Evolutionary conservation across 805 yeast genomes (phyloP), one percentile per base, ranked within the genome.

Genomic region (Candida rishiriensis): DNA sequence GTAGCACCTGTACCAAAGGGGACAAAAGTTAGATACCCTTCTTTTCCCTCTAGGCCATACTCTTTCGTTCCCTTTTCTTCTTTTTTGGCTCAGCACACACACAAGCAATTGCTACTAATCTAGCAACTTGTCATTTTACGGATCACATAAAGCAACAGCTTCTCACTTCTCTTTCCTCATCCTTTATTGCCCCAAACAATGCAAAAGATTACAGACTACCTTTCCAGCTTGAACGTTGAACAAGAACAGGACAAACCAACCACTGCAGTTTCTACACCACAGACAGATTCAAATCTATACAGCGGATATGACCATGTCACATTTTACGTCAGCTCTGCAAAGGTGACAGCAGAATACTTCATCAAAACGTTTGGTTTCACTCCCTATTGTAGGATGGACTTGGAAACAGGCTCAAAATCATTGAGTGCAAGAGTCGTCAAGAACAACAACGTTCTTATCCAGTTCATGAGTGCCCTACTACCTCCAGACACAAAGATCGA

Each of bases 271-370:
- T 21, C 26, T 21, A 21, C 26, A 5, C 7, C 4, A 4, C 36
- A 36, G 26, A 32, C 29, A 2, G 46, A 47, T 21, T 33, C 34
- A 14, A 37, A 29, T 29, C 29, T 42, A 8, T 55, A 48, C 39
- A 44, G 37, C 4, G 77, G 74, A n/a, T 85, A 82, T 56, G 81
- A 78, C 63, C 83, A 82, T 54, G 70, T 85, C 3, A 82, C 84
- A 12, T 78, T 84, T 71, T 83, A 81, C 48, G 84, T 82, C 11
- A 76, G 87, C n/a, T 85, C 85, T 50, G 85, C 91, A 18, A 79
- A 77, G 47, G 78, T 78, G 48, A 68, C 79, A 37, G 82, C 95
- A 0, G 58, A 64, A 17, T 75, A 72, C 56, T 76, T 82, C 46
- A 70, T 76, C 37, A 55, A 69, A 13, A 64, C 75, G 7, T 73